Evolutionary conservation across 2,329 filamentous ascomycete genomes (phyloP).

Genomic region (Penicillium freii): DNA sequence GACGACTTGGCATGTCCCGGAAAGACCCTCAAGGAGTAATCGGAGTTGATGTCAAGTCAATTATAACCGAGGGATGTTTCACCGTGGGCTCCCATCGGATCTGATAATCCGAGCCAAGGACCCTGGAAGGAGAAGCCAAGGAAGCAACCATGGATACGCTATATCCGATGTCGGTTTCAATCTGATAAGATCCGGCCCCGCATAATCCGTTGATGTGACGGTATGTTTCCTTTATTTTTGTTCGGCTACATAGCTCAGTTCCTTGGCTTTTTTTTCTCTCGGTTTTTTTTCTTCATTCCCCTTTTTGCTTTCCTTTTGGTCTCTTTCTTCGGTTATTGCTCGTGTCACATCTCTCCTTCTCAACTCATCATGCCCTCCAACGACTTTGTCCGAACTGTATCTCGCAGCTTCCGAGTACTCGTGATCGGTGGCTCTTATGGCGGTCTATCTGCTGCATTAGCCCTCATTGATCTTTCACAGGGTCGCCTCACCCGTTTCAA

Average conservation of each 20-base stretch:
- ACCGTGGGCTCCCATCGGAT: not conserved
- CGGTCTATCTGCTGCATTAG: conserved; percentile 66
- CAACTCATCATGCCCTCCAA: conserved; percentile 28
- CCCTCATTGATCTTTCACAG: conserved; percentile 64
- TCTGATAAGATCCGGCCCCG: conserved; percentile 12
- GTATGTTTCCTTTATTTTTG: not conserved
- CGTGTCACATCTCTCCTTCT: not conserved
- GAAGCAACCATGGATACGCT: not conserved
- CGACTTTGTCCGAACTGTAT: conserved; percentile 21
- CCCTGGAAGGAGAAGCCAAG: not conserved
- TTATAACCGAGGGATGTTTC: not conserved
- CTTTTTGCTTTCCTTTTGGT: not conserved
- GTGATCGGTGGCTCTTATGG: conserved; percentile 70
- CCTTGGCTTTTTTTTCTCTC: not conserved
- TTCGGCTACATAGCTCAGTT: not conserved
- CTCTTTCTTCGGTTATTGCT: not conserved
- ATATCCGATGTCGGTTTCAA: conserved; percentile 12
- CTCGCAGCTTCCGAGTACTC: conserved; percentile 53
- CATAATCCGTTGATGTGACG: conserved; percentile 1
- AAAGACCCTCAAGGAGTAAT: not conserved
- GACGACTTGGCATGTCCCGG: too few species aligned
- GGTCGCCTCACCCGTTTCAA: conserved; percentile 53
- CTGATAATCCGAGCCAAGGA: conserved; percentile 4
- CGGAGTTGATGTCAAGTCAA: not conserved
- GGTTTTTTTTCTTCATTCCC: not conserved